phyloP scores from a whole-genome alignment of 2,329 filamentous ascomycete species.

The Sordariomycetes sp. region DNA sequence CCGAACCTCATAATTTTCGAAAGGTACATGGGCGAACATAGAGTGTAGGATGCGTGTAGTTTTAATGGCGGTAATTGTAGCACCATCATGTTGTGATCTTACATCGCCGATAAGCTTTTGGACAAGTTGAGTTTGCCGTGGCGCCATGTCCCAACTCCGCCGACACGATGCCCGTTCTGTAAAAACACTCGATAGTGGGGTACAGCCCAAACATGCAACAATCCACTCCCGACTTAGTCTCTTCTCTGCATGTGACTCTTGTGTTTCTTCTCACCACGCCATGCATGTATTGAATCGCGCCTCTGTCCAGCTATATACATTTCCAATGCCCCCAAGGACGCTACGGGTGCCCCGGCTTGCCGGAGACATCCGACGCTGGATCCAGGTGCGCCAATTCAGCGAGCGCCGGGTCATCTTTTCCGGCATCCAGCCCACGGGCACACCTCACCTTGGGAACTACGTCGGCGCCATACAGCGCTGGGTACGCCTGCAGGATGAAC shows the following conservation, averaged over 20 bases:
- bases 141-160: background rate
- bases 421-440: constrained; percentile 89
- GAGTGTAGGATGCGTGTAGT: background rate
- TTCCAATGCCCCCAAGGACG: background rate
- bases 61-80: background rate
- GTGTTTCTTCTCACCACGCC: background rate
- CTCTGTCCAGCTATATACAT: background rate
- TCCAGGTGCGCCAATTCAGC: background rate
- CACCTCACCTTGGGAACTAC: constrained; percentile 93
- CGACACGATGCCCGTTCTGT: background rate
- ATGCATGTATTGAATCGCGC: background rate
- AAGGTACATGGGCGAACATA: background rate
- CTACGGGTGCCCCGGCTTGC: background rate
- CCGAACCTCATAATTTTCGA: background rate
- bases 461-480: constrained; percentile 80
- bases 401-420: constrained; percentile 58
- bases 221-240: background rate
- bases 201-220: background rate
- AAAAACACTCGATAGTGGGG: background rate
- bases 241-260: background rate
- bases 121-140: background rate
- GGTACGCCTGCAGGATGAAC: constrained; percentile 63
- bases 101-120: background rate
- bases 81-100: background rate
- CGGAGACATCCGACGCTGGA: background rate